Base-by-base conservation (phyloP, 176 grass and related monocot genomes). In the Lolium perenne region DNA sequence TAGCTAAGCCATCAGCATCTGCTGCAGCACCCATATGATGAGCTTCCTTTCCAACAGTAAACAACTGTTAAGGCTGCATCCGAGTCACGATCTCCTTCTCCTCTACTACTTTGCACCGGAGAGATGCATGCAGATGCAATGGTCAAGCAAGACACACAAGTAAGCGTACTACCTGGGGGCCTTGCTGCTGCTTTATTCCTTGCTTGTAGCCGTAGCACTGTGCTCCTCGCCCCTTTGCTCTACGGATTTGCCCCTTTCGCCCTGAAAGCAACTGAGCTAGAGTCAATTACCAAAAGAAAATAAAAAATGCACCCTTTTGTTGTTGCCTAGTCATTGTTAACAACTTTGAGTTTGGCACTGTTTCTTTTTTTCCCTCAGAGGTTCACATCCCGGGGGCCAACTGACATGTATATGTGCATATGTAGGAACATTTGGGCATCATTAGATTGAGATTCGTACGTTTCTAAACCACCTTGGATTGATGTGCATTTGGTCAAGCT, bases 151-250 rank as follows among this genome's bases (percentile, higher is more conserved):
- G 38, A 66, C 60, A 65, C 82, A 80, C 65, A 64, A 68, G 59
- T 80, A 51, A 46, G 43, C 49, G 71, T 58, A 49, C 55, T 17
- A 71, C 62, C 61, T 56, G 79, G 76, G 67, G 82, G 7, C 77
- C 23, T 80, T 76, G 77, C 11, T 35, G 22, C 71, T 84, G 51
- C 85, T 91, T 91, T 84, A 87, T 91, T 91, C 89, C 81, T 91
- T 91, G 85, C 89, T 87, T 91, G 85, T 76, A 84, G 58, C 14
- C 38, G 10, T 59, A 26, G 25, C 85, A 69, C 75, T 74, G 58
- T 83, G 89, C 57, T 73, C 64, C 73, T 75, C 41, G 40, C 29
- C 68, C 54, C 73, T 54, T 84, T 35, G 70, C 54, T 67, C 67
- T 25, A 59, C 20, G 35, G 47, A 67, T 45, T 73, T 32, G 79